These are phyloP conservation scores for Lepidium sativum DNA, from an alignment of 345 rosid genomes.

Conservation along the genomic window DNA sequence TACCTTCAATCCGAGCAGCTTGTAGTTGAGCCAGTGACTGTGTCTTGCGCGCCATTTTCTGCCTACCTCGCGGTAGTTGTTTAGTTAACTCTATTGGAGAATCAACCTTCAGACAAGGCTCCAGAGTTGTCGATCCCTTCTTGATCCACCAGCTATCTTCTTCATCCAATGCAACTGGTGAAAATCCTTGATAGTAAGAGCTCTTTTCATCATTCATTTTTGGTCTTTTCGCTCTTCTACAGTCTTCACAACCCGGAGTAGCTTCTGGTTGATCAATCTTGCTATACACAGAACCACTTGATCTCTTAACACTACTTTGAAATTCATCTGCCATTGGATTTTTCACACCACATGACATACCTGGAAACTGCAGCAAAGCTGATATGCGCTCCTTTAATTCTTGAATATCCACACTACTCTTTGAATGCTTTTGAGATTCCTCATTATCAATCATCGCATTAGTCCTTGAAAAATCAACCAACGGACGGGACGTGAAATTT, in stretches of 20 bases:
- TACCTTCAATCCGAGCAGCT: constrained; percentile 91
- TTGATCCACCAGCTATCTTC: constrained; percentile 95
- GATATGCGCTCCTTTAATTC: constrained; percentile 67
- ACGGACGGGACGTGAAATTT: constrained; percentile 20
- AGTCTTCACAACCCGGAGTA: constrained; percentile 89
- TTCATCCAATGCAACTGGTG: constrained; percentile 67
- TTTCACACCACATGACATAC: constrained; percentile 31
- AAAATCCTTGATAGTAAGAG: constrained; percentile 49
- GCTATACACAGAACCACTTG: constrained; percentile 39
- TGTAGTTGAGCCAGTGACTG: constrained; percentile 89
- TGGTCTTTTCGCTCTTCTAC: constrained; percentile 60
- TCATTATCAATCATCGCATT: constrained; percentile 24
- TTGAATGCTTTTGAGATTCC: constrained; percentile 35
- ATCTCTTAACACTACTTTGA: constrained; percentile 59
- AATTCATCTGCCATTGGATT: constrained; percentile 50
- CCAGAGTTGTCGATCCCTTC: constrained; percentile 56
- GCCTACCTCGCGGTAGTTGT: constrained; percentile 78
- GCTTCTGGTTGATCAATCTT: constrained; percentile 46
- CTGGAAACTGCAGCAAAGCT: constrained; percentile 60
- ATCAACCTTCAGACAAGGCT: constrained; percentile 56
- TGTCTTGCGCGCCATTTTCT: constrained; percentile 74
- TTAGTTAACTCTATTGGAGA: constrained; percentile 52
- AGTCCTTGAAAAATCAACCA: constrained; percentile 39
- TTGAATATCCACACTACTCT: constrained; percentile 36
- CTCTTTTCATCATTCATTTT: constrained; percentile 61